These are phyloP conservation scores for Podaxis sp. DNA, from an alignment of 768 basidiomycete species.

Conservation along the genomic window DNA sequence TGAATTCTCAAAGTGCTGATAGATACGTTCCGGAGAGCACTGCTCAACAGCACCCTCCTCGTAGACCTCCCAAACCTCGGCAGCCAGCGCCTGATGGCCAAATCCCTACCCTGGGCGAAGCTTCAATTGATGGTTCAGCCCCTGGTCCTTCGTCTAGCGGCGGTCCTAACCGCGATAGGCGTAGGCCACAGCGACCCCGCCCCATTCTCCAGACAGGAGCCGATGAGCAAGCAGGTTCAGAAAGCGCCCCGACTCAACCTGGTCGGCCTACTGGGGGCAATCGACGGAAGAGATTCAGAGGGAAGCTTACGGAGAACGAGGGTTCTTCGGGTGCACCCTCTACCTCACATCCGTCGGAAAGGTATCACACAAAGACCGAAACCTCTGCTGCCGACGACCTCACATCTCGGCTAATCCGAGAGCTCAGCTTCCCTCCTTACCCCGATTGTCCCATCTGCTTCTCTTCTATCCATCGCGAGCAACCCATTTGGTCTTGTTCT, in stretches of 20 bases:
- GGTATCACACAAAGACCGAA: conserved; percentile 12
- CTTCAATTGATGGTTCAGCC: not conserved
- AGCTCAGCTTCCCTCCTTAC: conserved; percentile 68
- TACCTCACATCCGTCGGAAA: conserved; percentile 16
- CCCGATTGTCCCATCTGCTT: conserved; percentile 87
- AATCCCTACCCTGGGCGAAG: not conserved
- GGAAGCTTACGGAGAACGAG: conserved; percentile 23
- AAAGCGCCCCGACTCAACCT: not conserved
- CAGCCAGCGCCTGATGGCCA: not conserved
- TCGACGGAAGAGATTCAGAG: conserved; percentile 26
- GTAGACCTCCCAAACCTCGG: not conserved
- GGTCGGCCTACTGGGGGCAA: not conserved
- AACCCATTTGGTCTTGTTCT: conserved; percentile 88
- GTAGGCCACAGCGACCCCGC: not conserved
- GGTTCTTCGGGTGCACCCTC: not conserved
- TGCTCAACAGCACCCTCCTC: conserved; percentile 1
- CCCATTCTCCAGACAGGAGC: not conserved
- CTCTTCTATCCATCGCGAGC: conserved; percentile 69
- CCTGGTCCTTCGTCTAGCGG: not conserved
- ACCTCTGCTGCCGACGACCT: conserved; percentile 53
- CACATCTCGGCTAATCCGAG: conserved; percentile 68
- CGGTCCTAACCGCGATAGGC: not conserved
- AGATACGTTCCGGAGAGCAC: not conserved
- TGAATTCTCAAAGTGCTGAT: not conserved
- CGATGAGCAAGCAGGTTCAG: not conserved